These are phyloP conservation scores for Neodidymelliopsis sp. DNA, from an alignment of 2,329 filamentous ascomycete genomes.

Conservation along the genomic window DNA sequence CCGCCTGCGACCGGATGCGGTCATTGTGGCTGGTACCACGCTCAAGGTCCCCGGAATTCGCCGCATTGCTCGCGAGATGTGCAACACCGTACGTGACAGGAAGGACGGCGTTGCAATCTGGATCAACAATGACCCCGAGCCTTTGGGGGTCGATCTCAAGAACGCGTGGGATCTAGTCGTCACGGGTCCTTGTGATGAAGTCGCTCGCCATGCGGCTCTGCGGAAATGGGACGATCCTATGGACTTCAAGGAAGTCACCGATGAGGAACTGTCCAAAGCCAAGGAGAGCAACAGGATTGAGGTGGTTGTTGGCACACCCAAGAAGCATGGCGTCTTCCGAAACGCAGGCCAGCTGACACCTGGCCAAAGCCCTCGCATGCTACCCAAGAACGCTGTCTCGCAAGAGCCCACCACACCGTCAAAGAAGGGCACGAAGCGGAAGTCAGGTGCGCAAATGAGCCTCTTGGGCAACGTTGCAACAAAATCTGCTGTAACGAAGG, in stretches of 20 bases:
- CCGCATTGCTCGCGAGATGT: conserved; percentile 89
- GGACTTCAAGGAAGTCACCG: conserved; percentile 44
- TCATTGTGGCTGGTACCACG: conserved; percentile 94
- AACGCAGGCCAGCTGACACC: conserved; percentile 47
- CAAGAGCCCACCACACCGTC: conserved; percentile 41
- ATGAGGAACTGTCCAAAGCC: conserved; percentile 42
- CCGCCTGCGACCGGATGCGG: conserved; percentile 83
- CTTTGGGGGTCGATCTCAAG: conserved; percentile 82
- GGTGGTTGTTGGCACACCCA: conserved; percentile 46
- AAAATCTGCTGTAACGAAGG: conserved; percentile 33
- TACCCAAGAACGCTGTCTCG: conserved; percentile 31
- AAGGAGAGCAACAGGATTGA: conserved; percentile 42
- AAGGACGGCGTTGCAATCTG: conserved; percentile 88
- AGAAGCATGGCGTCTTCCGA: conserved; percentile 36
- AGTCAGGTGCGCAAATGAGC: conserved; percentile 33
- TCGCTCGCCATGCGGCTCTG: conserved; percentile 75
- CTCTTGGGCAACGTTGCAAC: conserved; percentile 32
- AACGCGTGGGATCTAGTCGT: conserved; percentile 94
- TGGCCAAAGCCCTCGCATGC: conserved; percentile 45
- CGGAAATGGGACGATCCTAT: conserved; percentile 63
- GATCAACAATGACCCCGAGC: conserved; percentile 90
- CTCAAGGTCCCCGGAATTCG: conserved; percentile 94
- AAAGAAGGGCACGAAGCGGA: conserved; percentile 44
- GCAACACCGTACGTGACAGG: conserved; percentile 80
- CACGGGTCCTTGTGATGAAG: conserved; percentile 83